phyloP scores from a whole-genome alignment of 73 alveolate genomes.

The Tetrahymena malaccensis region DNA sequence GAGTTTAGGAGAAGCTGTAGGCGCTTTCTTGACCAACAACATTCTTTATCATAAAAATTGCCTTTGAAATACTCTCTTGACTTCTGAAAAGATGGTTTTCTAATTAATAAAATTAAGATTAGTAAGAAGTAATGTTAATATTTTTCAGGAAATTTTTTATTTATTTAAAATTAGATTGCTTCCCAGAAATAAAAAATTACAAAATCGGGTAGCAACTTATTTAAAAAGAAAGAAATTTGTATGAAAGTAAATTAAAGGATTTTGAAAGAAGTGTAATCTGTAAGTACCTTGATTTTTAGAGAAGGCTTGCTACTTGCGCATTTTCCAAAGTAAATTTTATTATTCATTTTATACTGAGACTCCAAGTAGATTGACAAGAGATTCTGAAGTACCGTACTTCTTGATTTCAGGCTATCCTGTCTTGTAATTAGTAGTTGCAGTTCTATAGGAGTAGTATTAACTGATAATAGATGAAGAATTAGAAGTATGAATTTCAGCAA shows the following conservation, averaged over 20 bases:
- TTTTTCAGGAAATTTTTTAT: not conserved
- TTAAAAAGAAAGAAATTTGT: not conserved
- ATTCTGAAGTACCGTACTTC: not conserved
- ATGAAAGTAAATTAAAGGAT: not conserved
- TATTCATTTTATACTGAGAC: not conserved
- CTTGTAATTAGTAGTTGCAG: not conserved
- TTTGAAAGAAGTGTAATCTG: not conserved
- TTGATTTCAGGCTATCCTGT: not conserved
- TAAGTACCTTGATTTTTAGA: not conserved
- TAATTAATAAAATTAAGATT: not conserved
- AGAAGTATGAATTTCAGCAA: not conserved
- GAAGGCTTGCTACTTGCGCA: not conserved
- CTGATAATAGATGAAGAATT: not conserved
- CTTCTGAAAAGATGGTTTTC: not conserved
- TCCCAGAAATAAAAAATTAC: not conserved
- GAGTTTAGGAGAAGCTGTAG: not conserved
- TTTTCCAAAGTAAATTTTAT: not conserved
- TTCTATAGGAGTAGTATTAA: not conserved
- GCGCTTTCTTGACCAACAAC: not conserved
- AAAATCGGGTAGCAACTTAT: not conserved
- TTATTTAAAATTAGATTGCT: not conserved
- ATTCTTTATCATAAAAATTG: not conserved
- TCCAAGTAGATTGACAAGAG: not conserved
- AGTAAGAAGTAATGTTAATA: not conserved
- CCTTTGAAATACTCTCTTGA: not conserved